Base-by-base conservation (phyloP, 805 yeast species). In the Tetrapisispora arboricola region DNA sequence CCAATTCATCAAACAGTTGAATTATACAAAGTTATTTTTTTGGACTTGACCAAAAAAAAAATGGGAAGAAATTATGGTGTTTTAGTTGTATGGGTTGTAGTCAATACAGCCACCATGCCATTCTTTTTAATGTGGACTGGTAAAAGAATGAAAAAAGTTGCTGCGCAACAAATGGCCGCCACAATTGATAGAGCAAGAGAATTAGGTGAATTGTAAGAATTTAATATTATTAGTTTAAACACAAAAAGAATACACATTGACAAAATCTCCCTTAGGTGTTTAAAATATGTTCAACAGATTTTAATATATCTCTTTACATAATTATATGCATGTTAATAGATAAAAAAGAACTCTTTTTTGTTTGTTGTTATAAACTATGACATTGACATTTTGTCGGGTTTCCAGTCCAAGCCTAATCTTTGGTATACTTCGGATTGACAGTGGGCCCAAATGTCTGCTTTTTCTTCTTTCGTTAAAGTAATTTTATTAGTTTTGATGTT, bases 1-100 rank as follows among this genome's bases (percentile, higher is more conserved):
- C 94, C 94, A 6, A 67, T 81, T 44, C 80, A 79, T 51, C 78
- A 80, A 47, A 71, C 81, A 0, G 69, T 71, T 38, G 84, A 78
- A 49, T 69, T 76, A 24, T 69, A 72, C 50, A 76, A 77, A 53
- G 78, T 80, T 1, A 60, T 79, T 1, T 65, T 82, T 38, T 71
- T 78, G 51, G 61, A 76, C 51, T 63, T 80, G 2, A 70, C 72
- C 49, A 76, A 70, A 49, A 75, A 78, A 3, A 52, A 71, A 24
- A 40, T 80, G 50, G 86, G 86, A 11, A 57, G 78, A 49, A 70
- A 79, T 53, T 65, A 70, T 45, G 87, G 84, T 34, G 64, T 81
- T 11, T 50, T 81, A 29, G 54, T 67, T 18, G 78, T 71, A 1
- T 81, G 87, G 86, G 65, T 71, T 30, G 82, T 67, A 2, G 17